Base-by-base conservation (phyloP, 495 filamentous ascomycete species). In the Staphylotrichum tortipilum region DNA sequence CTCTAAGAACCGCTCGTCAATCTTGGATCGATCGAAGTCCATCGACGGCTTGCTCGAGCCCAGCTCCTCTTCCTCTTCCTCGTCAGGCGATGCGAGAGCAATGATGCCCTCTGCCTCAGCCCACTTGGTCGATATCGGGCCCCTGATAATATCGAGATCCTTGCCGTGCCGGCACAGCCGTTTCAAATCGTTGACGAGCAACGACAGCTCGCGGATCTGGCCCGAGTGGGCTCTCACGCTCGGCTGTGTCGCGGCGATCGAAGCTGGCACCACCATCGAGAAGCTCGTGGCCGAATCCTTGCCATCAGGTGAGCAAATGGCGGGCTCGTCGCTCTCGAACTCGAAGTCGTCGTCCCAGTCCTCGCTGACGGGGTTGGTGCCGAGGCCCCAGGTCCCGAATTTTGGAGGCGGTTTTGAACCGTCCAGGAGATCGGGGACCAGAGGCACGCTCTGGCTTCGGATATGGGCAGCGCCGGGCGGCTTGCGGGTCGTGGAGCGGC, bases 391-490 rank as follows among this genome's bases (percentile, higher is more conserved):
- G 1, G 89, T 89, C 37, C 89, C 87, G 58, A 90, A 92, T 56
- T 94, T 94, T 19, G 83, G 80, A 17, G 81, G 79, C 45, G 64
- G 70, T 66, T 71, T 77, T 74, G 75, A 62, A 67, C 69, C 63
- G 68, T 77, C 66, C 4, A 69, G 47, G 15, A 68, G 67, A 50
- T 92, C 88, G 33, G 81, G 80, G 3, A 86, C 81, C 14, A 92
- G 78, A 0, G 92, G 92, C n/a, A 98, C 89, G 65, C 92, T 98
- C 60, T 95, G 89, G 60, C 92, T 96, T 40, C 92, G 82, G 38
- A 94, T 74, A 63, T 97, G 92, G 19, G 88, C 70, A 2, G 83
- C 79, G 53, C 75, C 86, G 28, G 88, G 84, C 14, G 79, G 81
- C 55, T 89, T 85, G 37, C 91, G 85, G 54, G 78, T 86, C 23